These are phyloP conservation scores for Xylaria sp. DNA, from an alignment of 2,329 filamentous ascomycete species.

Conservation along the genomic window DNA sequence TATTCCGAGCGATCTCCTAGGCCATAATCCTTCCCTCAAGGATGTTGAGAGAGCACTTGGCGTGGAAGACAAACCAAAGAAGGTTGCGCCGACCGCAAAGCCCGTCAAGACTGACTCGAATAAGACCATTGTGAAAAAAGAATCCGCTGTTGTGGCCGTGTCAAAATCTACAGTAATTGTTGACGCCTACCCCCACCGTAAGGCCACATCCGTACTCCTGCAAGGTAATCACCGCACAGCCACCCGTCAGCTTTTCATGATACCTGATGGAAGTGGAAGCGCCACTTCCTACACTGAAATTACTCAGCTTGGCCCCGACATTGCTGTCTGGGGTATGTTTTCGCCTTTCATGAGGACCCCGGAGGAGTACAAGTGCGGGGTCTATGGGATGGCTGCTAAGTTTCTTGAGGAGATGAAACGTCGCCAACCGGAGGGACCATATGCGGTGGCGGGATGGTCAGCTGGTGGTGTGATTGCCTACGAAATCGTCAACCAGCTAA, in stretches of 20 bases:
- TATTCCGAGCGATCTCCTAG: slow-evolving; percentile 69
- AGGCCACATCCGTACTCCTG: slow-evolving; percentile 56
- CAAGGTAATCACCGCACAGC: slow-evolving; percentile 63
- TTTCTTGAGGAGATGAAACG: slow-evolving; percentile 77
- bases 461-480: slow-evolving; percentile 79
- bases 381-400: slow-evolving; percentile 71
- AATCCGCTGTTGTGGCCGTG: slow-evolving; percentile 55
- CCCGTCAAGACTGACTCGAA: slow-evolving; percentile 42
- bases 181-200: slow-evolving; percentile 61
- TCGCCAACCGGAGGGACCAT: slow-evolving; percentile 74
- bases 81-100: slow-evolving; percentile 45
- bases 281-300: slow-evolving; percentile 75
- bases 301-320: slow-evolving; percentile 59
- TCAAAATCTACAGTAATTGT: slow-evolving; percentile 52
- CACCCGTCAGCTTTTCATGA: slow-evolving; percentile 62
- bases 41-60: slow-evolving; percentile 73
- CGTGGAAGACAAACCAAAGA: slow-evolving; percentile 56
- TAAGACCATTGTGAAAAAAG: slow-evolving; percentile 41
- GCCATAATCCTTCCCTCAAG: slow-evolving; percentile 69
- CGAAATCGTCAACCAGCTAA: slow-evolving; percentile 70
- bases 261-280: slow-evolving; percentile 66
- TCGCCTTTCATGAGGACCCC: slow-evolving; percentile 78
- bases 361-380: slow-evolving; percentile 71
- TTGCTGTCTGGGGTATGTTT: slow-evolving; percentile 69
- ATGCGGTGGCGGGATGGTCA: slow-evolving; percentile 78